Evolutionary conservation across 164 flowering plant species (phyloP).

Genomic region (Echeveria elegans): DNA sequence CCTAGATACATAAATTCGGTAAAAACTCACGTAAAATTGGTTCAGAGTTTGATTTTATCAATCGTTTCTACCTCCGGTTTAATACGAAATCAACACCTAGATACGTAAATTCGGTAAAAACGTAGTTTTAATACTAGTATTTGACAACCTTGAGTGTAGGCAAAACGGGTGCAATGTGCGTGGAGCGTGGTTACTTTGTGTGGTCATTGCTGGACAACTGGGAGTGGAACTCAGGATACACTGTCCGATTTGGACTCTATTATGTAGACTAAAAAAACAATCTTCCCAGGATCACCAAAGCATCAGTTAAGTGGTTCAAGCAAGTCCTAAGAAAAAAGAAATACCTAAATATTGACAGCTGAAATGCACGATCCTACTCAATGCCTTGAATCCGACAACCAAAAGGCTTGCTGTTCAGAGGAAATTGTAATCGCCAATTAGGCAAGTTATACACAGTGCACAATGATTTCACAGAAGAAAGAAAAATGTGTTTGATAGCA

Average conservation of each 20-base stretch:
- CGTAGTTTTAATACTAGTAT: too few species aligned
- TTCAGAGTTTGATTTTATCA: too few species aligned
- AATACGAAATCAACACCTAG: too few species aligned
- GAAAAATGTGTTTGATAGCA: background rate
- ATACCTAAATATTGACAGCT: conserved; percentile 3
- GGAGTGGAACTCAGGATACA: conserved; percentile 88
- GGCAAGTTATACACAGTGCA: background rate
- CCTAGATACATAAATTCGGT: too few species aligned
- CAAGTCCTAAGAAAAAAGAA: conserved; percentile 20
- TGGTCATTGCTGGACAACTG: conserved; percentile 96
- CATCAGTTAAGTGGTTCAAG: conserved; percentile 70
- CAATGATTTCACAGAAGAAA: background rate
- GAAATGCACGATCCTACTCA: background rate
- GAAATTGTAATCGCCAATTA: background rate
- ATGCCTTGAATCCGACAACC: background rate
- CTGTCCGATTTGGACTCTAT: conserved; percentile 75
- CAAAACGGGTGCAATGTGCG: too few species aligned
- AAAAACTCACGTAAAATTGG: too few species aligned
- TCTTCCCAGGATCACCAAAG: conserved; percentile 81
- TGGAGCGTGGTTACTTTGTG: conserved; percentile 63
- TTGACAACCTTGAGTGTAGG: too few species aligned
- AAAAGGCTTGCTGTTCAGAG: background rate
- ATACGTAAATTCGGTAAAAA: too few species aligned
- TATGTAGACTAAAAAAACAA: conserved; percentile 76
- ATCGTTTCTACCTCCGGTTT: too few species aligned